A percentile compares a stretch with the other conserved stretches of the same genome.
phyloP scores from a whole-genome alignment of 163 green algal species.

The Coccomyxa subellipsoidea region DNA sequence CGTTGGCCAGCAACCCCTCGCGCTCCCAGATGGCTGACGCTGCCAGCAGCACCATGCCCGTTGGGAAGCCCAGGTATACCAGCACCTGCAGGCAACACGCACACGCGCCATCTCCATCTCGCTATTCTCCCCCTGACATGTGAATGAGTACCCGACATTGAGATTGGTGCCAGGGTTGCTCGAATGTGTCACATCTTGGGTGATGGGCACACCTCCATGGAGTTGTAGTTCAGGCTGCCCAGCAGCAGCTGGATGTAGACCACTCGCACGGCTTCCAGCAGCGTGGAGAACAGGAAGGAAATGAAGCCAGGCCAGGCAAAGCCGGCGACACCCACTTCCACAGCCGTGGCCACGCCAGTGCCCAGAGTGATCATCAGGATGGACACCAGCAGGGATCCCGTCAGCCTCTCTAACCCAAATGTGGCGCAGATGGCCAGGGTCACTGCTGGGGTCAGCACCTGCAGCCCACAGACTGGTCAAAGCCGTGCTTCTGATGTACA shows the following conservation, averaged over 20 bases:
- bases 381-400: conserved; percentile 34
- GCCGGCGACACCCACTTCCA: conserved; percentile 19
- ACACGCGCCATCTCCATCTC: too few species aligned
- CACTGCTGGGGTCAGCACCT: conserved; percentile 46
- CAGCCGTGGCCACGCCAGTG: conserved; percentile 43
- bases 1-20: conserved; percentile 18
- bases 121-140: too few species aligned
- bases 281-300: conserved; percentile 27
- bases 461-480: conserved; percentile 13
- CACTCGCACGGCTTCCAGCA: conserved; percentile 36
- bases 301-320: conserved; percentile 34
- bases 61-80: conserved; percentile 63
- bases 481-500: too few species aligned
- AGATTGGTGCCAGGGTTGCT: too few species aligned
- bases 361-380: conserved; percentile 74
- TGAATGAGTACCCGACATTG: too few species aligned
- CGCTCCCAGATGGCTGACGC: conserved; percentile 39
- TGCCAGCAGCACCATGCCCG: conserved; percentile 39
- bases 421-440: conserved; percentile 49
- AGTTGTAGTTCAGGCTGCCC: conserved; percentile 29
- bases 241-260: conserved; percentile 47
- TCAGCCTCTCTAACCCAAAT: conserved; percentile 55
- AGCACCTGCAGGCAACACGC: conserved; percentile 52
- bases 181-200: too few species aligned
- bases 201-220: conserved; percentile 24